These are phyloP conservation scores for Calonectria hongkongensis DNA, from an alignment of 2,329 filamentous ascomycete genomes.

Conservation along the genomic window DNA sequence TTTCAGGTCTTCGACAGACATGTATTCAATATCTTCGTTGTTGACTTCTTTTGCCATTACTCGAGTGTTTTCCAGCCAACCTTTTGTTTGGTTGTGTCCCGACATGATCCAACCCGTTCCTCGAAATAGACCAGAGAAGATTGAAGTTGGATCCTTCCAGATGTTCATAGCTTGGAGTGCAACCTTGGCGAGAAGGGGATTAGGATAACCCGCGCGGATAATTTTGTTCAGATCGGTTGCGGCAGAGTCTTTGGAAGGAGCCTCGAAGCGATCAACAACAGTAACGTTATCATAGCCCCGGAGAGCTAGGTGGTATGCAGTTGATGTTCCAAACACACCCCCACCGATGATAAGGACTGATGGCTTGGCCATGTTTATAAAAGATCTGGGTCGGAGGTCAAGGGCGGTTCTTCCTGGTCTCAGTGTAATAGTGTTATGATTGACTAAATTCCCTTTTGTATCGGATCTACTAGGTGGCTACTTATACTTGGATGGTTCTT, in stretches of 20 bases:
- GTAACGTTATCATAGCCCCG: conserved; percentile 48
- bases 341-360: conserved; percentile 41
- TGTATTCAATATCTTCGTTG: conserved; percentile 51
- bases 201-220: conserved; percentile 56
- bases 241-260: conserved; percentile 52
- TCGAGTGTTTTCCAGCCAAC: conserved; percentile 56
- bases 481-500: background rate
- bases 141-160: conserved; percentile 54
- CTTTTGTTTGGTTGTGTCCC: conserved; percentile 52
- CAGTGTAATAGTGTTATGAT: background rate
- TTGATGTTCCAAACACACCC: conserved; percentile 58
- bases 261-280: conserved; percentile 53
- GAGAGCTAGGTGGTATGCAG: conserved; percentile 54
- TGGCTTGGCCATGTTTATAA: conserved; percentile 21
- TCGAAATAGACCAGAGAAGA: conserved; percentile 57
- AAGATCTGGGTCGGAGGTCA: background rate
- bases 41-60: conserved; percentile 50
- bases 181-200: conserved; percentile 55
- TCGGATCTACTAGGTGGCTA: background rate
- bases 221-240: conserved; percentile 58
- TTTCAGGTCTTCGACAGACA: conserved; percentile 53
- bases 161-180: conserved; percentile 55
- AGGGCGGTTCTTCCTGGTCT: background rate
- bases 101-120: conserved; percentile 58
- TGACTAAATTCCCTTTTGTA: background rate